Percentiles rank a stretch among this genome's conserved stretches.
phyloP scores from a whole-genome alignment of 2,329 filamentous ascomycete genomes.

The Hortaea werneckii region DNA sequence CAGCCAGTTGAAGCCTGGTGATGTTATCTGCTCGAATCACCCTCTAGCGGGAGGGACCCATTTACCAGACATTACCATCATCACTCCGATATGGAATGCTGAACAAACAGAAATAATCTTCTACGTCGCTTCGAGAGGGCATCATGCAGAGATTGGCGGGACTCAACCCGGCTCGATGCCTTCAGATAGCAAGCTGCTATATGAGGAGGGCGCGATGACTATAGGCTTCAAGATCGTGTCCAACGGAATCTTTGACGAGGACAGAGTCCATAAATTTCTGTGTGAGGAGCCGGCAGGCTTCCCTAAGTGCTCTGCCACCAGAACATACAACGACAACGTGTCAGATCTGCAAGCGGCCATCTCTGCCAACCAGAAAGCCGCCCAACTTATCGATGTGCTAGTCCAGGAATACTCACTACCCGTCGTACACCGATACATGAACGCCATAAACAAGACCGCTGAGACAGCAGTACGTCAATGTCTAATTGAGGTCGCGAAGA shows the following conservation, averaged over 20 bases:
- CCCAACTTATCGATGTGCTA: slow-evolving; percentile 25
- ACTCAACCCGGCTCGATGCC: slow-evolving; percentile 34
- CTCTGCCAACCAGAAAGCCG: slow-evolving; percentile 26
- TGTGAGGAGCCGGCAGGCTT: slow-evolving; percentile 57
- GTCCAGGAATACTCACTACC: slow-evolving; percentile 26
- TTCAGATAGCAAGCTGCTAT: slow-evolving; percentile 32
- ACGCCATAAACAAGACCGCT: slow-evolving; percentile 28
- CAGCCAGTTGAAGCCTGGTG: slow-evolving; percentile 28
- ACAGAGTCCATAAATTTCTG: slow-evolving; percentile 31
- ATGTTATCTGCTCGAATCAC: slow-evolving; percentile 33
- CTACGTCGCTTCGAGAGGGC: slow-evolving; percentile 32
- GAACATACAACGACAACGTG: slow-evolving; percentile 26
- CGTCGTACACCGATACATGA: slow-evolving; percentile 33
- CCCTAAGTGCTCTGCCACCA: slow-evolving; percentile 24
- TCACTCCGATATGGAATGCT: slow-evolving; percentile 30
- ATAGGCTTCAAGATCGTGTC: slow-evolving; percentile 3
- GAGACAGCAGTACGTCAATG: slow-evolving; percentile 25
- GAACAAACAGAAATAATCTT: slow-evolving; percentile 25
- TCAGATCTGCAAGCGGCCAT: slow-evolving; percentile 28
- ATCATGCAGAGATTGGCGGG: slow-evolving; percentile 32
- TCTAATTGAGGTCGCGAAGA: slow-evolving; percentile 16
- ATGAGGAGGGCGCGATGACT: slow-evolving; percentile 34
- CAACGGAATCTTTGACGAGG: slow-evolving; percentile 15
- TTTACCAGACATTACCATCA: slow-evolving; percentile 34
- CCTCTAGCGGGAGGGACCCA: slow-evolving; percentile 32